Evolutionary conservation across 2,329 filamentous ascomycete species (phyloP).

Genomic region (Dactylellina cionopaga): DNA sequence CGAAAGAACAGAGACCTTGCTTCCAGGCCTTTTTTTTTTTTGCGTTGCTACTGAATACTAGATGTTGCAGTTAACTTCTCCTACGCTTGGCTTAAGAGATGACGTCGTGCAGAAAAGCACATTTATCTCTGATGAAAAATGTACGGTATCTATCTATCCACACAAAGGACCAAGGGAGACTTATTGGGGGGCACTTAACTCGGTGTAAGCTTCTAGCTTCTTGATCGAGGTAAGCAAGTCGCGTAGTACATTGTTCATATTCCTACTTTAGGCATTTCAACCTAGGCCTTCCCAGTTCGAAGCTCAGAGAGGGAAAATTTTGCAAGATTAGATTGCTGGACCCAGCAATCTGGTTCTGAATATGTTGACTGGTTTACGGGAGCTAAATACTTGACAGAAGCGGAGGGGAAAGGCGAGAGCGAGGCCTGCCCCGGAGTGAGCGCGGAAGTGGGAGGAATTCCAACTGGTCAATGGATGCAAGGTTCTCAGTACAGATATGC

Average conservation of each 20-base stretch:
- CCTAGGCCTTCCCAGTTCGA: constrained; percentile 10
- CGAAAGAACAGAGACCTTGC: background rate
- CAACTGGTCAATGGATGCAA: constrained; percentile 45
- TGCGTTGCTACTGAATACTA: constrained; percentile 8
- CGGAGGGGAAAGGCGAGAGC: constrained; percentile 27
- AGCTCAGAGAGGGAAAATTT: constrained; percentile 33
- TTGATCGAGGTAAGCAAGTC: constrained; percentile 14
- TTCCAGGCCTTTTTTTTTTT: constrained; percentile 3
- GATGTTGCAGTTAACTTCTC: constrained; percentile 13
- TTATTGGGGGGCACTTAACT: background rate
- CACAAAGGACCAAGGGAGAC: background rate
- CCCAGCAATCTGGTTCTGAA: constrained; percentile 44
- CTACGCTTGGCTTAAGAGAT: background rate
- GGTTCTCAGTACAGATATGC: constrained; percentile 28
- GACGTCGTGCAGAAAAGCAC: background rate
- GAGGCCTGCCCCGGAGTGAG: constrained; percentile 31
- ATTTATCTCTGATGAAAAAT: background rate
- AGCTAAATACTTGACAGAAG: constrained; percentile 36
- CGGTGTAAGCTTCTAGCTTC: constrained; percentile 5
- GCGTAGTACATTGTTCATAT: constrained; percentile 11
- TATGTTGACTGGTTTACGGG: constrained; percentile 33
- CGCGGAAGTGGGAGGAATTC: constrained; percentile 48
- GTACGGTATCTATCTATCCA: too few relatives aligned
- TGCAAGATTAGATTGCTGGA: constrained; percentile 30
- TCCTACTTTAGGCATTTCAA: constrained; percentile 20